phyloP scores from a whole-genome alignment of 345 rosid genomes.

The Eucalyptus pauciflora region DNA sequence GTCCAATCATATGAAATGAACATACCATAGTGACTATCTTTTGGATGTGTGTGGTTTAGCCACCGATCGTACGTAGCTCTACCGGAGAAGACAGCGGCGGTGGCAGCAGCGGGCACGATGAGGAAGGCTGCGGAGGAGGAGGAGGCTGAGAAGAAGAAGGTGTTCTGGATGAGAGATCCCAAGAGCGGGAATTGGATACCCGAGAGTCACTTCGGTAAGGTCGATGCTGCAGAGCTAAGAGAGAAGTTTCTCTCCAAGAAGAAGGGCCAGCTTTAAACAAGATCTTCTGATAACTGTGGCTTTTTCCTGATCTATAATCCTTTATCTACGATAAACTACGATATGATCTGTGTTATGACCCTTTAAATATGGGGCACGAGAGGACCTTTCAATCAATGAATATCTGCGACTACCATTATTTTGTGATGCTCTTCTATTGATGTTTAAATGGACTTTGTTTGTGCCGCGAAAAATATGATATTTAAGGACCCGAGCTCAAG shows the following conservation, averaged over 20 bases:
- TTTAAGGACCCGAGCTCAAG: background rate
- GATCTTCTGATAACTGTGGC: background rate
- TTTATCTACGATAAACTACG: background rate
- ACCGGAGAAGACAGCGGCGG: background rate
- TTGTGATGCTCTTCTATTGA: background rate
- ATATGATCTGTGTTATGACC: background rate
- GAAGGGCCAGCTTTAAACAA: background rate
- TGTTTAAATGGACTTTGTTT: background rate
- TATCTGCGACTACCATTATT: background rate
- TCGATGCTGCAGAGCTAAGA: background rate
- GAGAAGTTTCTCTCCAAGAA: background rate
- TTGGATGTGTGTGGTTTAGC: background rate
- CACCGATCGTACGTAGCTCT: background rate
- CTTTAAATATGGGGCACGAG: background rate
- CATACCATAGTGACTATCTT: background rate
- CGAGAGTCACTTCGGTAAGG: constrained; percentile 17
- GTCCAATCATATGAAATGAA: background rate
- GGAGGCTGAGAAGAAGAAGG: background rate
- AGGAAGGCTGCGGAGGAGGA: background rate
- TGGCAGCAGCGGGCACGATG: background rate
- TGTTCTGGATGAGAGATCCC: constrained; percentile 43
- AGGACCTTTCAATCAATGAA: background rate
- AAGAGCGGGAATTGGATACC: constrained; percentile 45
- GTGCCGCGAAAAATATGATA: background rate
- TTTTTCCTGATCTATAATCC: background rate